These are phyloP conservation scores for Nematodospora valgi DNA, from an alignment of 805 yeast species.

Conservation along the genomic window DNA sequence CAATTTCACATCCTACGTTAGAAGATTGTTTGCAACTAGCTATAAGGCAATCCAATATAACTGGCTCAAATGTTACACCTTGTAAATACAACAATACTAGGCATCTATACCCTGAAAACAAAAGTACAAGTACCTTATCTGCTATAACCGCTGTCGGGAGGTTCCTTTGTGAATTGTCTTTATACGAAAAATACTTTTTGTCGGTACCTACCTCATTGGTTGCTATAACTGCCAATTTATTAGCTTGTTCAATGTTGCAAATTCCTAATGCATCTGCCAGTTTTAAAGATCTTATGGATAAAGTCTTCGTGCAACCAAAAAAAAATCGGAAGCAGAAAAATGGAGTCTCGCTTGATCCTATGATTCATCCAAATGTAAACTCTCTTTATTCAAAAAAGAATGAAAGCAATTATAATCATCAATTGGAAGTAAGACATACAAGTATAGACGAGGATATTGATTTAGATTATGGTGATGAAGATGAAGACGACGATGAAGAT, in stretches of 20 bases:
- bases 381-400: constrained; percentile 2
- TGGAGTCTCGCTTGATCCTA: background rate
- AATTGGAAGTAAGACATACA: background rate
- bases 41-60: constrained; percentile 19
- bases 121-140: constrained; percentile 33
- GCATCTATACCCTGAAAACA: constrained; percentile 8
- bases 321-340: background rate
- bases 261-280: constrained; percentile 41
- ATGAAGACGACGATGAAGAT: constrained; percentile 8
- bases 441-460: constrained; percentile 8
- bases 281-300: constrained; percentile 21
- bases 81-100: constrained; percentile 17
- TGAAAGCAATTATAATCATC: constrained; percentile 1
- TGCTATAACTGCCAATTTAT: constrained; percentile 46
- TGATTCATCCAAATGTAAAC: background rate
- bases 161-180: constrained; percentile 52
- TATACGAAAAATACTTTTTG: constrained; percentile 48
- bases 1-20: constrained; percentile 43
- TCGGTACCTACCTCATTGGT: constrained; percentile 44
- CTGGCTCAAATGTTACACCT: constrained; percentile 20
- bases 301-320: constrained; percentile 2
- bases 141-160: constrained; percentile 54
- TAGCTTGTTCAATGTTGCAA: constrained; percentile 54
- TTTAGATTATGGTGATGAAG: constrained; percentile 6
- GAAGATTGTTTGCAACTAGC: constrained; percentile 51